These are phyloP conservation scores for Leptosphaerulina australis DNA, from an alignment of 2,329 filamentous ascomycete genomes.

Conservation along the genomic window DNA sequence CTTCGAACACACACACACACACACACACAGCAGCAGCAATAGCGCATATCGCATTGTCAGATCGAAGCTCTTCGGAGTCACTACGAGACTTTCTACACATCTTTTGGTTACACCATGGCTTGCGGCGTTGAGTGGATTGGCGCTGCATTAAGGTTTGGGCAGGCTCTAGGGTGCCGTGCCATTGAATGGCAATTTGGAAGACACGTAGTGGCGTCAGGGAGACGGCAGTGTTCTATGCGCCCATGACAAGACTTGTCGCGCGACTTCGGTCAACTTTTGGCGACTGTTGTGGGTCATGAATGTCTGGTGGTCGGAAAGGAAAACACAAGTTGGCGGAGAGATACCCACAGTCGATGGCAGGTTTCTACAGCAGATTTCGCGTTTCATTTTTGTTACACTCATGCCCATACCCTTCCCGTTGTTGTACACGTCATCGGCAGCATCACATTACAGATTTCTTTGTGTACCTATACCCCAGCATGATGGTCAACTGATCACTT, in stretches of 20 bases:
- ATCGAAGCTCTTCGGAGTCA: slow-evolving; percentile 17
- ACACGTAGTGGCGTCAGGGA: slow-evolving; percentile 5
- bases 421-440: slow-evolving; percentile 9
- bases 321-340: slow-evolving; percentile 9
- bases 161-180: slow-evolving; percentile 5
- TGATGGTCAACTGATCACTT: slow-evolving; percentile 4
- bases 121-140: slow-evolving; percentile 16
- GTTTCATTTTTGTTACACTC: slow-evolving; percentile 13
- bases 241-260: not conserved
- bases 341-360: slow-evolving; percentile 7
- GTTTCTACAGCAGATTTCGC: slow-evolving; percentile 17
- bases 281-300: not conserved
- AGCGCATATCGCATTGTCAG: slow-evolving; percentile 13
- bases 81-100: slow-evolving; percentile 11
- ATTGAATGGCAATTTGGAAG: slow-evolving; percentile 14
- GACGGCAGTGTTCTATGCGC: not conserved
- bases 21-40: too few relatives aligned
- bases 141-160: slow-evolving; percentile 9
- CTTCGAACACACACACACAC: slow-evolving; percentile 9
- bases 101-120: slow-evolving; percentile 17
- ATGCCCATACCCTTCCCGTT: slow-evolving; percentile 9
- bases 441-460: slow-evolving; percentile 17
- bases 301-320: slow-evolving; percentile 1
- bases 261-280: not conserved
- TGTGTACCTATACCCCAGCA: slow-evolving; percentile 16